These are phyloP conservation scores for Diddensiella santjacobensis DNA, from an alignment of 805 yeast species.

Conservation along the genomic window DNA sequence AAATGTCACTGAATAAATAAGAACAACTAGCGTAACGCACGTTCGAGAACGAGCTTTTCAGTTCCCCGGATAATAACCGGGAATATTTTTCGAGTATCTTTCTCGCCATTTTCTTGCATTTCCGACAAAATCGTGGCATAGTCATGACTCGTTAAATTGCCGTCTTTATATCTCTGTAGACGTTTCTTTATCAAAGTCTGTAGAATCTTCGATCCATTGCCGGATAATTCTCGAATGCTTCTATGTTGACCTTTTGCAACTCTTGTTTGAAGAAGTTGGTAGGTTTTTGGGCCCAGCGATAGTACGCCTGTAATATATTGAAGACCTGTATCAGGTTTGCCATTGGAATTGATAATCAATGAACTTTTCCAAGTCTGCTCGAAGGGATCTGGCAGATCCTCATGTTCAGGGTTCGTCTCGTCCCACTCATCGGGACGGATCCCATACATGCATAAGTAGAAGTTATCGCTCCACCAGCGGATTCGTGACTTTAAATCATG, in stretches of 20 bases:
- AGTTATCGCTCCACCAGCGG: conserved; percentile 48
- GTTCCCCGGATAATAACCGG: conserved; percentile 30
- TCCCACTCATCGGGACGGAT: conserved; percentile 25
- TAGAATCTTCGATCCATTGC: conserved; percentile 13
- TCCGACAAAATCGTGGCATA: conserved; percentile 16
- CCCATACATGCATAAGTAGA: conserved; percentile 36
- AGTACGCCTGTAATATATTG: conserved; percentile 17
- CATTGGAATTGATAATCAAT: conserved; percentile 16
- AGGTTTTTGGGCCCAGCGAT: conserved; percentile 18
- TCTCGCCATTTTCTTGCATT: conserved; percentile 8
- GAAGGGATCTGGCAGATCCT: conserved; percentile 12
- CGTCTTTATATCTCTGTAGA: conserved; percentile 22
- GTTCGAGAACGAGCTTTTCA: conserved; percentile 30
- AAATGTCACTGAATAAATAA: background rate
- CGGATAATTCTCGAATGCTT: conserved; percentile 5
- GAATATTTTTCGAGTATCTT: conserved; percentile 12
- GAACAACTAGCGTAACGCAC: conserved; percentile 4
- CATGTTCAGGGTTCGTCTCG: no score
- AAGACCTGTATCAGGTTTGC: conserved; percentile 20
- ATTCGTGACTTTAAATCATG: conserved; percentile 25
- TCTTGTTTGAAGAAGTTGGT: conserved; percentile 16
- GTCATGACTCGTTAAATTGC: conserved; percentile 22
- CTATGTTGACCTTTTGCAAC: conserved; percentile 17
- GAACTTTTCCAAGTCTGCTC: conserved; percentile 21
- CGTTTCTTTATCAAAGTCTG: conserved; percentile 15